phyloP scores from a whole-genome alignment of 2,329 filamentous ascomycete genomes.

The Apiospora malaysiana region DNA sequence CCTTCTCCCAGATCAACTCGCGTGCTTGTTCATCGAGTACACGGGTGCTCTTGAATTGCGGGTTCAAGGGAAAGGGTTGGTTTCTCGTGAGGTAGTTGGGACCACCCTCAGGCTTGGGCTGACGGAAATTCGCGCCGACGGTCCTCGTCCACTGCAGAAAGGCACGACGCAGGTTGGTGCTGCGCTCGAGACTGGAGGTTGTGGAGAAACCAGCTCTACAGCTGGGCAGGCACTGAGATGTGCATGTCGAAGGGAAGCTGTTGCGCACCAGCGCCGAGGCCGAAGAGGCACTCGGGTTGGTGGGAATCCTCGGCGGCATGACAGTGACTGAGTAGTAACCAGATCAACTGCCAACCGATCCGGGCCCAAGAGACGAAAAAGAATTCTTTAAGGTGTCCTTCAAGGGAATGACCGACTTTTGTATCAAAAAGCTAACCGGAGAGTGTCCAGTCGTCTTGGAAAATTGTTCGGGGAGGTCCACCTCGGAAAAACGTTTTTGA shows the following conservation, averaged over 20 bases:
- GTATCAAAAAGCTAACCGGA: conserved; percentile 3
- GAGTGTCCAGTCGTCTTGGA: conserved; percentile 9
- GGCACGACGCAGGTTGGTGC: conserved; percentile 13
- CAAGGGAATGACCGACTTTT: conserved; percentile 4
- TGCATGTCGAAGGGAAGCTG: conserved; percentile 3
- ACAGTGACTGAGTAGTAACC: conserved; percentile 18
- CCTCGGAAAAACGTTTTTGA: conserved; percentile 19
- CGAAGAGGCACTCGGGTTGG: conserved; percentile 22
- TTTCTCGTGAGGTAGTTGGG: conserved; percentile 30
- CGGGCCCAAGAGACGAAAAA: conserved; percentile 18
- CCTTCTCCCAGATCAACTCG: conserved; percentile 74
- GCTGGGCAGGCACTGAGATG: conserved; percentile 8
- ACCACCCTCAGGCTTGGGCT: not conserved
- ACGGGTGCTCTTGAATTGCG: conserved; percentile 69
- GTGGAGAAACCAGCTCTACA: conserved; percentile 23
- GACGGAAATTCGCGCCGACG: not conserved
- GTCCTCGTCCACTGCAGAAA: conserved; percentile 23
- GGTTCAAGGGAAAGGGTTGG: conserved; percentile 76
- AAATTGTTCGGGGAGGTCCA: conserved; percentile 2
- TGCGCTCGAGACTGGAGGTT: conserved; percentile 20
- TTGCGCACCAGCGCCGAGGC: conserved; percentile 22
- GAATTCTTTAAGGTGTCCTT: not conserved
- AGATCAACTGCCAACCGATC: conserved; percentile 22
- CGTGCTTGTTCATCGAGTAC: conserved; percentile 77
- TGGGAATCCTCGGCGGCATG: conserved; percentile 25